Conservation (phyloP, 1,139 yeast genomes). For the Blastobotrys capitulatus region DNA sequence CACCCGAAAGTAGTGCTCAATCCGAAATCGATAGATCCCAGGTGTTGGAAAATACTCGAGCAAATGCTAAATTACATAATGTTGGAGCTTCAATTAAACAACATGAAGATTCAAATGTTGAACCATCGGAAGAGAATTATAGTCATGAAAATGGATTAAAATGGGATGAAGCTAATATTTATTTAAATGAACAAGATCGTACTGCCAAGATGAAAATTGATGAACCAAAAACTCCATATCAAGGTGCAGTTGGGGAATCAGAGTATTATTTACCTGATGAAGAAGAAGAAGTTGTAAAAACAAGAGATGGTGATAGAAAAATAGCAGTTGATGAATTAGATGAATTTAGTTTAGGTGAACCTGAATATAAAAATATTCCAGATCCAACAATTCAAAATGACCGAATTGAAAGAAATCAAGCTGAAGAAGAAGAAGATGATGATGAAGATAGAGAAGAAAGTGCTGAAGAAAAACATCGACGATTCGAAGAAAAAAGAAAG, state of each 20-base stretch:
- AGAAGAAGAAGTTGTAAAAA: slow-evolving; percentile 44
- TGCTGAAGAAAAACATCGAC: slow-evolving; percentile 55
- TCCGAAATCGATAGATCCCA: slow-evolving; percentile 36
- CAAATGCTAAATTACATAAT: slow-evolving; percentile 38
- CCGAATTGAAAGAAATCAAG: slow-evolving; percentile 29
- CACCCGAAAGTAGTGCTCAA: slow-evolving; percentile 1
- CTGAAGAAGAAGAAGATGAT: slow-evolving; percentile 36
- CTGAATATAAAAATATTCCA: slow-evolving; percentile 24
- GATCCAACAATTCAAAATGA: slow-evolving; percentile 26
- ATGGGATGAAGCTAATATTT: slow-evolving; percentile 72
- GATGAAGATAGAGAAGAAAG: slow-evolving; percentile 38
- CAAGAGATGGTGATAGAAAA: slow-evolving; percentile 32
- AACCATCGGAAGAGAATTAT: slow-evolving; percentile 5
- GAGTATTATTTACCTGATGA: slow-evolving; percentile 78
- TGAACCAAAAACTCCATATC: slow-evolving; percentile 97
- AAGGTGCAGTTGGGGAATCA: slow-evolving; percentile 83
- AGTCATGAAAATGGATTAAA: slow-evolving; percentile 25
- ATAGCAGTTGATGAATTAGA: slow-evolving; percentile 39
- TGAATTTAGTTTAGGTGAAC: slow-evolving; percentile 51
- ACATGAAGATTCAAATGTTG: not conserved
- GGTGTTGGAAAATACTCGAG: slow-evolving; percentile 44
- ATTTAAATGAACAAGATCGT: slow-evolving; percentile 63
- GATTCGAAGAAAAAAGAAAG: slow-evolving; percentile 72
- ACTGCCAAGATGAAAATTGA: slow-evolving; percentile 78
- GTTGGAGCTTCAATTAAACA: slow-evolving; percentile 26